These are phyloP conservation scores for Epichloe sp. DNA, from an alignment of 2,329 filamentous ascomycete species.

Conservation along the genomic window DNA sequence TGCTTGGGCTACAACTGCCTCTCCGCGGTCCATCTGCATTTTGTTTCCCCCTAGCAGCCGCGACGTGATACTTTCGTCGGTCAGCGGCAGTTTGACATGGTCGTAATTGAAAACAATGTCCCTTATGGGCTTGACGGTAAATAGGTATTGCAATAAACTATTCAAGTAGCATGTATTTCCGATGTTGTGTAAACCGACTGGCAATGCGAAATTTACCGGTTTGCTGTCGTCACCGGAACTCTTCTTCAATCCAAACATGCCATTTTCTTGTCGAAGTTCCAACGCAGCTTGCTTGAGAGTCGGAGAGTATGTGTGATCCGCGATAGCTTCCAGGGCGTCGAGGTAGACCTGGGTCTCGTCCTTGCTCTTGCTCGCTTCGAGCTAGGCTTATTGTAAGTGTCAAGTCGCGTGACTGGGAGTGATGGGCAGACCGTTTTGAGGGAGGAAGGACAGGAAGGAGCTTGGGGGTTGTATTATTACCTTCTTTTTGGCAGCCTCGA, in stretches of 20 bases:
- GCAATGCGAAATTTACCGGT: constrained; percentile 39
- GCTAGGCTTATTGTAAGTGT: constrained; percentile 9
- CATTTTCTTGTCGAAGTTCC: constrained; percentile 11
- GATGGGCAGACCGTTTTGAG: neutral
- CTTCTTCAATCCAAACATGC: constrained; percentile 6
- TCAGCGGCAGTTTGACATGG: constrained; percentile 52
- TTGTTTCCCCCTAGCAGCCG: constrained; percentile 63
- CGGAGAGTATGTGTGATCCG: constrained; percentile 15
- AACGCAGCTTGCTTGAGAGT: constrained; percentile 14
- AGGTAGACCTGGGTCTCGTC: constrained; percentile 19
- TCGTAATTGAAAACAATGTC: constrained; percentile 70
- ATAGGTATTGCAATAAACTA: constrained; percentile 90
- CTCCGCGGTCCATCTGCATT: constrained; percentile 37
- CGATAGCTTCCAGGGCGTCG: constrained; percentile 23
- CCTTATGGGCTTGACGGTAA: constrained; percentile 71
- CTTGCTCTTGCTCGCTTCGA: constrained; percentile 14
- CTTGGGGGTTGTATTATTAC: constrained; percentile 11
- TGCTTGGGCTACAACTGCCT: constrained; percentile 53
- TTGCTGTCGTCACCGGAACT: constrained; percentile 1
- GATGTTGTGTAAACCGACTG: constrained; percentile 82
- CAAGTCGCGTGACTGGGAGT: too few relatives aligned
- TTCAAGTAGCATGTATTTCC: constrained; percentile 98
- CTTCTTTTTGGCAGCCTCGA: constrained; percentile 16
- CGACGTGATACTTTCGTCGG: constrained; percentile 45
- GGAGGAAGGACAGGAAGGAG: neutral